phyloP scores from a whole-genome alignment of 306 rosid genomes.

The Sicyos baderoa region DNA sequence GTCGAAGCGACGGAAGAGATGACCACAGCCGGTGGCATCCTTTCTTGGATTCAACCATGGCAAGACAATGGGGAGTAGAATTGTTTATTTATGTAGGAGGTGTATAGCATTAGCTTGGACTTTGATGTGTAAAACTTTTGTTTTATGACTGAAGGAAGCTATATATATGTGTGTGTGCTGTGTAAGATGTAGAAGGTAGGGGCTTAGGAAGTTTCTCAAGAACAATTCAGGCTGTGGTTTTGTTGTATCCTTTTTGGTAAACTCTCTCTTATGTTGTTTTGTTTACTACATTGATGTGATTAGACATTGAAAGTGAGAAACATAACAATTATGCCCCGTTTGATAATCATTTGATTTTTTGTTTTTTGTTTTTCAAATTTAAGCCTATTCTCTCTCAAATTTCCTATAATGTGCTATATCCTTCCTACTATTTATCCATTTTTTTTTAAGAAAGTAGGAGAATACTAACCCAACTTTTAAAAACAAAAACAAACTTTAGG shows the following conservation, averaged over 20 bases:
- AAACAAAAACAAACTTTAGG: too few relatives aligned
- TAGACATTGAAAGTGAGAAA: neutral
- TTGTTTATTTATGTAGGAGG: constrained; percentile 15
- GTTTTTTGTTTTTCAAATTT: too few relatives aligned
- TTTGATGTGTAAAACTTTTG: neutral
- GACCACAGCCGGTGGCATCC: constrained; percentile 19
- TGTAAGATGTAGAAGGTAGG: neutral
- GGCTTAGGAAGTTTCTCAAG: neutral
- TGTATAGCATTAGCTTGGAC: constrained; percentile 18
- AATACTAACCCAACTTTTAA: too few relatives aligned
- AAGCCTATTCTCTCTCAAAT: too few relatives aligned
- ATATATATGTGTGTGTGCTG: neutral
- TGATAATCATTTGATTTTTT: too few relatives aligned
- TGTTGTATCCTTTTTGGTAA: constrained; percentile 3
- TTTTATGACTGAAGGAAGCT: neutral
- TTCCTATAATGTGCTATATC: too few relatives aligned
- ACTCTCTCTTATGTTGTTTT: constrained; percentile 1
- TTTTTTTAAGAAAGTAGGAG: too few relatives aligned
- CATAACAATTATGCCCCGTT: too few relatives aligned
- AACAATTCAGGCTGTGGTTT: constrained; percentile 4
- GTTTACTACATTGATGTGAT: neutral
- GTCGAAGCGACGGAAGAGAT: constrained; percentile 65
- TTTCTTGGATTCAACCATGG: constrained; percentile 9
- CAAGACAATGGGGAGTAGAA: neutral
- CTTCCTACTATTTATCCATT: too few relatives aligned